Percentiles rank a stretch among this genome's conserved stretches.
Evolutionary conservation across 2,329 filamentous ascomycete genomes (phyloP).

Genomic region (Xylaria hypoxylon): DNA sequence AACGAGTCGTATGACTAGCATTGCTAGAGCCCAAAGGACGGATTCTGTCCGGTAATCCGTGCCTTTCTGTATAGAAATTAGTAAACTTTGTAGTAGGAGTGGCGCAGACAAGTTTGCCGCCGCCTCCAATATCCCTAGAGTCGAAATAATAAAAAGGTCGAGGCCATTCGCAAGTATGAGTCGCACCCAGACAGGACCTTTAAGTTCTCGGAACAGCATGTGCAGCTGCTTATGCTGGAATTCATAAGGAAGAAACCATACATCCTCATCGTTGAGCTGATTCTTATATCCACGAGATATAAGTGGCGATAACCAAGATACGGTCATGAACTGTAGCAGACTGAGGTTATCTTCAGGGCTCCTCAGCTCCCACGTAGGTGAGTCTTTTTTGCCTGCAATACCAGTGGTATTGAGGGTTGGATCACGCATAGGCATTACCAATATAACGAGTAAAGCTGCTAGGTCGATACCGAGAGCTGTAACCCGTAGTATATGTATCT

Average conservation of each 20-base stretch:
- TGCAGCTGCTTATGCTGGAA: slow-evolving; percentile 85
- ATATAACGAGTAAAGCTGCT: slow-evolving; percentile 63
- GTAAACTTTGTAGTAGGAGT: slow-evolving; percentile 76
- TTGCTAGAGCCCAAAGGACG: slow-evolving; percentile 73
- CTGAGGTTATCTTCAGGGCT: slow-evolving; percentile 82
- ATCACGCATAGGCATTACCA: slow-evolving; percentile 78
- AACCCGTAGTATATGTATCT: slow-evolving; percentile 50
- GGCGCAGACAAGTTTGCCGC: slow-evolving; percentile 68
- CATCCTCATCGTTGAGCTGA: slow-evolving; percentile 80
- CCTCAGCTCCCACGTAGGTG: slow-evolving; percentile 70
- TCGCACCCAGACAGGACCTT: slow-evolving; percentile 77
- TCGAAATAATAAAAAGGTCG: slow-evolving; percentile 77
- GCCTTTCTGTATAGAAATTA: slow-evolving; percentile 72
- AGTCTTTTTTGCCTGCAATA: slow-evolving; percentile 69
- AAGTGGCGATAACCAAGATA: slow-evolving; percentile 84
- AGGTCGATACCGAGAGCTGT: slow-evolving; percentile 57
- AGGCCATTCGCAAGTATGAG: slow-evolving; percentile 81
- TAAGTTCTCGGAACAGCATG: slow-evolving; percentile 76
- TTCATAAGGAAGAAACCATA: slow-evolving; percentile 83
- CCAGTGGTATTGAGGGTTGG: slow-evolving; percentile 63
- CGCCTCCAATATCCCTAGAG: slow-evolving; percentile 73
- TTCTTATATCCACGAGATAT: slow-evolving; percentile 72
- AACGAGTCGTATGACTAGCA: slow-evolving; percentile 69
- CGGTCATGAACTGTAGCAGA: slow-evolving; percentile 85
- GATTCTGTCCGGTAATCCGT: slow-evolving; percentile 64